Conservation (phyloP, 768 basidiomycete genomes). For the Suillus cothurnatus region DNA sequence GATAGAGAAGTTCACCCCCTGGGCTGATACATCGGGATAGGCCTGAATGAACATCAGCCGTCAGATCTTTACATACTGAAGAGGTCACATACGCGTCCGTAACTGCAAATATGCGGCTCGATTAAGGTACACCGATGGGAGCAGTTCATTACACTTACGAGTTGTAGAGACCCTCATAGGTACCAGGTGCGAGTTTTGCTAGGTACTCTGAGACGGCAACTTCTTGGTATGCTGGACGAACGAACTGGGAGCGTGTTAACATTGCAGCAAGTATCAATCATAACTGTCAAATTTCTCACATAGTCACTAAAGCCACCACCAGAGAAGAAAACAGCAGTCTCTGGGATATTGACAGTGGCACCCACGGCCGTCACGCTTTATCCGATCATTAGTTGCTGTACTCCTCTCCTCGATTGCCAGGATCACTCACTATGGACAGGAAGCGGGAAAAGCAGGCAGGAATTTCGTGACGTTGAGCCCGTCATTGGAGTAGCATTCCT, state of each 20-base stretch:
- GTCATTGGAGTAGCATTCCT: conserved; percentile 61
- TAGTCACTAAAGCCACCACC: conserved; percentile 78
- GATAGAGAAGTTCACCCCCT: conserved; percentile 52
- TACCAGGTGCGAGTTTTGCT: conserved; percentile 44
- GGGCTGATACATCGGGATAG: conserved; percentile 70
- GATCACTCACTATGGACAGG: conserved; percentile 52
- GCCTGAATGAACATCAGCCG: conserved; percentile 36
- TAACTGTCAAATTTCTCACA: conserved; percentile 32
- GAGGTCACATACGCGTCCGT: conserved; percentile 49
- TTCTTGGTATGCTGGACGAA: conserved; percentile 56
- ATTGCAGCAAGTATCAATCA: conserved; percentile 8
- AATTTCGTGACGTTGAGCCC: conserved; percentile 57
- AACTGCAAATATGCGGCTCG: conserved; percentile 28
- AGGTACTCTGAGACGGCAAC: conserved; percentile 47
- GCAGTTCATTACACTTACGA: conserved; percentile 40
- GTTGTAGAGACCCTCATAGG: conserved; percentile 63
- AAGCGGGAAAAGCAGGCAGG: conserved; percentile 61
- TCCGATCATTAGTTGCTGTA: background rate
- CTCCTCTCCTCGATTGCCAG: background rate
- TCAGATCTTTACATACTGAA: background rate
- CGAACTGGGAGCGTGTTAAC: conserved; percentile 40
- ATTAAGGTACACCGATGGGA: conserved; percentile 11
- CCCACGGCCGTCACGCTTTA: conserved; percentile 72
- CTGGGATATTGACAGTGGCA: conserved; percentile 61
- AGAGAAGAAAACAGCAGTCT: conserved; percentile 62